Evolutionary conservation across 768 basidiomycete genomes (phyloP).

Genomic region (Lyophyllum decastes): DNA sequence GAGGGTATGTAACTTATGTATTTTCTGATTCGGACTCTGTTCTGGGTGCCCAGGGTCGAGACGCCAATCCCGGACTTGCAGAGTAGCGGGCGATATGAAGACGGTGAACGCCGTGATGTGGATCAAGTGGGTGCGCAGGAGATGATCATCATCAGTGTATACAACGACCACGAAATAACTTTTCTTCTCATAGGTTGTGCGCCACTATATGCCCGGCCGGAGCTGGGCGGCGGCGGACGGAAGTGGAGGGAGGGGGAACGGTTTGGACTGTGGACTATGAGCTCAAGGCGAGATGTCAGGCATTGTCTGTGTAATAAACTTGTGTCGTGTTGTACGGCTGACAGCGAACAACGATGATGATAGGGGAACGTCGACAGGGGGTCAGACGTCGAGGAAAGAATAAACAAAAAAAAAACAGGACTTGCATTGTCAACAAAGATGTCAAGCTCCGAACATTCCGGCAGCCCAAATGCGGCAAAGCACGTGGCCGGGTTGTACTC

Average conservation of each 20-base stretch:
- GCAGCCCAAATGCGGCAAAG: conserved; percentile 6
- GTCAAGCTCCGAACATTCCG: conserved; percentile 3
- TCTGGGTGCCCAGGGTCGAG: no score
- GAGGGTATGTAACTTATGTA: neutral
- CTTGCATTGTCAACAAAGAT: neutral
- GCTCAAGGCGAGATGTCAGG: no score
- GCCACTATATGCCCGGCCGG: neutral
- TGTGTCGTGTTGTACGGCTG: neutral
- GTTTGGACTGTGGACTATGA: no score
- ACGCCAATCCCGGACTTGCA: neutral
- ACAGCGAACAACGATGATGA: neutral
- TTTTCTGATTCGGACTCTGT: neutral
- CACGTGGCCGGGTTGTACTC: conserved; percentile 1
- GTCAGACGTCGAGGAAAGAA: neutral
- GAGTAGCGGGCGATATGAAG: neutral
- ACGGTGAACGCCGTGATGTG: neutral
- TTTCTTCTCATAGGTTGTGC: neutral
- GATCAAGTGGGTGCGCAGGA: neutral
- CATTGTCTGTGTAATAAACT: no score
- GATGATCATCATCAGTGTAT: neutral
- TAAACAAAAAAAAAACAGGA: neutral
- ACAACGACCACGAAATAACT: neutral
- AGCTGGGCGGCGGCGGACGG: neutral
- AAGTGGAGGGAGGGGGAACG: no score
- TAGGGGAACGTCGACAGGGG: neutral